These are phyloP conservation scores for Talaromyces funiculosus DNA, from an alignment of 2,329 filamentous ascomycete species.

Conservation along the genomic window DNA sequence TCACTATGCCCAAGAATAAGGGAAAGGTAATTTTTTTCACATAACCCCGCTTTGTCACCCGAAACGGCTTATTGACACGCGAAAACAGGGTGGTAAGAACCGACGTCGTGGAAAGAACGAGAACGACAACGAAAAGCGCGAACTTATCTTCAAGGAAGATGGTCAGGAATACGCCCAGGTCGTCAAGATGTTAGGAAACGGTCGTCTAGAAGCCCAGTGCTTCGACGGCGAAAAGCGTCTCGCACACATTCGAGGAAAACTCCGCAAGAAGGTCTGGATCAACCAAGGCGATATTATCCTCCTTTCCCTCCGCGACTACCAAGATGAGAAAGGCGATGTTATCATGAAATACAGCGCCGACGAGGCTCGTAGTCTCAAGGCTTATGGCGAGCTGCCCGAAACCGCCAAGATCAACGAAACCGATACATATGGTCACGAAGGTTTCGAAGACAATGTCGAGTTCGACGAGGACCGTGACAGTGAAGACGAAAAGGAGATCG, in stretches of 20 bases:
- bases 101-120: conserved; percentile 97
- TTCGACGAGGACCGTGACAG: conserved; percentile 87
- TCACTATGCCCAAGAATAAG: conserved; percentile 96
- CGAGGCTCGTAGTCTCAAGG: conserved; percentile 90
- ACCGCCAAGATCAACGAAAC: conserved; percentile 99
- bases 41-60: conserved; percentile 20
- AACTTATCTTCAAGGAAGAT: conserved; percentile 98
- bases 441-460: conserved; percentile 96
- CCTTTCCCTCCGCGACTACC: conserved; percentile 82
- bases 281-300: conserved; percentile 96
- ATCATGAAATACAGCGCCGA: conserved; percentile 95
- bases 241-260: conserved; percentile 86
- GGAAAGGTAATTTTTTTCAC: conserved; percentile 70
- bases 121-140: conserved; percentile 98
- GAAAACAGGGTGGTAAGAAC: conserved; percentile 84
- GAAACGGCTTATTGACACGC: conserved; percentile 16
- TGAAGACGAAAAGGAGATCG: conserved; percentile 70
- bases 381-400: conserved; percentile 95
- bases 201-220: conserved; percentile 85
- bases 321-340: conserved; percentile 88
- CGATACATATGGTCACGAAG: conserved; percentile 81
- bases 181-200: conserved; percentile 94
- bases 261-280: conserved; percentile 99
- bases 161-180: conserved; percentile 89
- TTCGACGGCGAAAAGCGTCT: conserved; percentile 89